Conservation (phyloP, 2,329 filamentous ascomycete species). For the Pestalotiopsis sp. region DNA sequence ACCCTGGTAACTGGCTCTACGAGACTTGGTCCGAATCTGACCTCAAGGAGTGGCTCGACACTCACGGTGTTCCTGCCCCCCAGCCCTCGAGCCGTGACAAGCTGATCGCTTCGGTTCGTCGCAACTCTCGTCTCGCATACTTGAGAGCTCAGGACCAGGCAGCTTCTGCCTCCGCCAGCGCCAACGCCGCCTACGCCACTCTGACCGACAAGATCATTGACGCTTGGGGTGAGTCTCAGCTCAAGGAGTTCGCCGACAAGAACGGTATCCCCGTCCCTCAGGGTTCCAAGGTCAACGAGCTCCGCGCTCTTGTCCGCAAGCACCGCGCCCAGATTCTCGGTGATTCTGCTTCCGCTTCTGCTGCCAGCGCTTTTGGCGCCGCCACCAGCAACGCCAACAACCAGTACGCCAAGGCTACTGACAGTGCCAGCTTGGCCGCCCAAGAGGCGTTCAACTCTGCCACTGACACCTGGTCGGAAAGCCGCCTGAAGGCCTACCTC, state of each 20-base stretch:
- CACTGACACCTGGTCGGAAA: slow-evolving; percentile 70
- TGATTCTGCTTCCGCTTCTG: slow-evolving; percentile 62
- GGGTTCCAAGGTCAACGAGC: slow-evolving; percentile 86
- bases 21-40: slow-evolving; percentile 90
- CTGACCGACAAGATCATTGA: slow-evolving; percentile 85
- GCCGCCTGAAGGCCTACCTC: slow-evolving; percentile 75
- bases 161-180: slow-evolving; percentile 63
- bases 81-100: slow-evolving; percentile 80
- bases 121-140: slow-evolving; percentile 82
- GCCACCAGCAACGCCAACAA: slow-evolving; percentile 78
- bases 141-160: slow-evolving; percentile 66
- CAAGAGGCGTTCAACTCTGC: slow-evolving; percentile 70
- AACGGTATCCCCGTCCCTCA: slow-evolving; percentile 86
- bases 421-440: slow-evolving; percentile 62
- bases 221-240: slow-evolving; percentile 83
- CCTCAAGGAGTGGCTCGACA: slow-evolving; percentile 90
- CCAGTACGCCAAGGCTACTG: slow-evolving; percentile 75
- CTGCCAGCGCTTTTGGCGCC: slow-evolving; percentile 66
- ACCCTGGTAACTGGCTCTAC: slow-evolving; percentile 96
- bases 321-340: slow-evolving; percentile 74
- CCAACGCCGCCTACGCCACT: slow-evolving; percentile 70
- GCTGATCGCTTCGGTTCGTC: slow-evolving; percentile 84
- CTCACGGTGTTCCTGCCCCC: slow-evolving; percentile 81
- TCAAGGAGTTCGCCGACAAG: slow-evolving; percentile 93
- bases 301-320: slow-evolving; percentile 87